Conservation (phyloP, 345 rosid species). For the Ailanthus altissimus region DNA sequence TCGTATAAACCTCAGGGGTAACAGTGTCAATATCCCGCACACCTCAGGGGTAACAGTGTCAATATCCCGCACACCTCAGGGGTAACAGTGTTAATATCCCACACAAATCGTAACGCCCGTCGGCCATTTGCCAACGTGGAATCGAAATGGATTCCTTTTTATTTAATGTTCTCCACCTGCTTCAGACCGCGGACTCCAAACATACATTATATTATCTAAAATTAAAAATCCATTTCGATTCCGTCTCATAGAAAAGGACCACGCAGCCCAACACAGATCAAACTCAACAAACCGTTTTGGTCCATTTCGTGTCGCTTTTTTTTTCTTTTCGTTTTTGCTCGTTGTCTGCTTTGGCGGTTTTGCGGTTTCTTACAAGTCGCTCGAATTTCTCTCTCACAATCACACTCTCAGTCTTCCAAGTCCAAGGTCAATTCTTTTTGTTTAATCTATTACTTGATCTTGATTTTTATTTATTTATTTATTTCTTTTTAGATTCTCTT, state of each 20-base stretch:
- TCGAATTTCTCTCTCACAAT: slow-evolving; percentile 28
- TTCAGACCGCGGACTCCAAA: slow-evolving; percentile 36
- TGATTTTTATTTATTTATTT: slow-evolving; percentile 9
- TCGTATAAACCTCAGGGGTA: too few species aligned
- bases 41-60: too few species aligned
- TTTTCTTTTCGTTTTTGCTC: too few species aligned
- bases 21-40: too few species aligned
- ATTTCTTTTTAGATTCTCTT: not conserved
- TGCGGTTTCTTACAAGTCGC: slow-evolving; percentile 35
- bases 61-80: too few species aligned
- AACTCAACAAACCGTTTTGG: not conserved
- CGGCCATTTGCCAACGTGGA: slow-evolving; percentile 16
- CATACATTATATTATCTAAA: slow-evolving; percentile 2
- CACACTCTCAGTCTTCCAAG: slow-evolving; percentile 18
- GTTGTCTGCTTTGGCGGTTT: slow-evolving; percentile 40
- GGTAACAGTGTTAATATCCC: too few species aligned
- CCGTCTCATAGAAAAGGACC: slow-evolving; percentile 19
- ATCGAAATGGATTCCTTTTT: not conserved
- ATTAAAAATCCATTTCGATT: slow-evolving; percentile 27
- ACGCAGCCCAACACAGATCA: not conserved
- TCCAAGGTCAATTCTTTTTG: slow-evolving; percentile 21
- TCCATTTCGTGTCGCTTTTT: slow-evolving; percentile 8
- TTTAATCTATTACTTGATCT: slow-evolving; percentile 14
- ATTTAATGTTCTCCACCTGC: not conserved
- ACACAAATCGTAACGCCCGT: not conserved